A percentile compares a stretch with the other conserved stretches of the same genome.
These are phyloP conservation scores for Noccaea caerulescens DNA, from an alignment of 345 rosid genomes.

Conservation along the genomic window DNA sequence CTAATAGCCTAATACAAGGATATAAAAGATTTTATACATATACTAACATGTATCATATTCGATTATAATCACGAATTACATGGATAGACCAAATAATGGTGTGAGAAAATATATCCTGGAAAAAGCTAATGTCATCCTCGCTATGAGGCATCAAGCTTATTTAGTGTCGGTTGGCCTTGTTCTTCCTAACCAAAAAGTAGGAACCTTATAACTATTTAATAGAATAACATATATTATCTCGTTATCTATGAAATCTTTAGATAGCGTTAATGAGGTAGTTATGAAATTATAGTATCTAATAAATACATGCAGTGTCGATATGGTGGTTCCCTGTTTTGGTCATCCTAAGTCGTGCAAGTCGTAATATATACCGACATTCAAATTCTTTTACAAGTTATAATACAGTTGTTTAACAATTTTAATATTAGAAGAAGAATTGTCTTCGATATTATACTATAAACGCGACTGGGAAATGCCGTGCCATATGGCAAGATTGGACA, in stretches of 20 bases:
- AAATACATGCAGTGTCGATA: not conserved
- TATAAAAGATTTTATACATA: no score
- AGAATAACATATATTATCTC: not conserved
- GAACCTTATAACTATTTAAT: not conserved
- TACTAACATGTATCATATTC: no score
- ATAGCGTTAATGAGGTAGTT: not conserved
- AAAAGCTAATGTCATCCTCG: not conserved
- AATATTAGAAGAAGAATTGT: not conserved
- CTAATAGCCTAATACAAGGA: no score
- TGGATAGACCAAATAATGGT: not conserved
- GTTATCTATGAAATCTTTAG: not conserved
- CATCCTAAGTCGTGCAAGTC: not conserved
- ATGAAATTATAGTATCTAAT: not conserved
- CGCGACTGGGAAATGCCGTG: not conserved
- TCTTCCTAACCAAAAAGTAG: not conserved
- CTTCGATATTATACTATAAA: not conserved
- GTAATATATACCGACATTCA: constrained; percentile 7
- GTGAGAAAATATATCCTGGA: not conserved
- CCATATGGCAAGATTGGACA: constrained; percentile 4
- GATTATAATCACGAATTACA: not conserved
- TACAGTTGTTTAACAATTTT: no score
- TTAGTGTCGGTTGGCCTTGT: constrained; percentile 15
- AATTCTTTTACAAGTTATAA: not conserved
- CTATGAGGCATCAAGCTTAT: constrained; percentile 6
- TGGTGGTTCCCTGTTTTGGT: constrained; percentile 18